phyloP scores from a whole-genome alignment of 805 yeast genomes.

The Jamesozyma hellenica region DNA sequence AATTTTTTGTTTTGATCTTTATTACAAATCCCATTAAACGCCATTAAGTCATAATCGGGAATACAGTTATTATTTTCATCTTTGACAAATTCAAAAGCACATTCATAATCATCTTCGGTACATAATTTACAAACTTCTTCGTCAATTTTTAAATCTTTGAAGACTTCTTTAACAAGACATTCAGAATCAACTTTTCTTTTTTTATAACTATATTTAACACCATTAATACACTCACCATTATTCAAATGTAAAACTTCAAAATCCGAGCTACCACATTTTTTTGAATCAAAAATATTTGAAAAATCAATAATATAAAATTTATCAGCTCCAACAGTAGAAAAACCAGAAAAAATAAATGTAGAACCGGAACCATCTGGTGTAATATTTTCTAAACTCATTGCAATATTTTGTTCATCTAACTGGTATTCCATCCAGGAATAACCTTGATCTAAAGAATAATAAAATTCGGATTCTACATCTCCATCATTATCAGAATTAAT shows the following conservation, averaged over 20 bases:
- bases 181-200: slow-evolving; percentile 57
- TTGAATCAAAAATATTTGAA: slow-evolving; percentile 39
- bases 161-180: slow-evolving; percentile 39
- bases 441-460: slow-evolving; percentile 68
- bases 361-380: slow-evolving; percentile 63
- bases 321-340: slow-evolving; percentile 8
- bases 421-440: slow-evolving; percentile 45
- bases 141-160: slow-evolving; percentile 30
- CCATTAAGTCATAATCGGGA: slow-evolving; percentile 22
- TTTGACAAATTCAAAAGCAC: slow-evolving; percentile 43
- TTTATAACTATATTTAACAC: slow-evolving; percentile 51
- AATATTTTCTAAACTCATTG: slow-evolving; percentile 37
- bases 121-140: slow-evolving; percentile 55
- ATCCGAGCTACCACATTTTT: slow-evolving; percentile 40
- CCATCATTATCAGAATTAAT: slow-evolving; percentile 28
- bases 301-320: slow-evolving; percentile 40
- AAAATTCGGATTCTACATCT: slow-evolving; percentile 29
- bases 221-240: slow-evolving; percentile 46
- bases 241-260: slow-evolving; percentile 49
- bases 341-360: slow-evolving; percentile 36
- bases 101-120: slow-evolving; percentile 57
- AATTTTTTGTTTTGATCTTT: slow-evolving; percentile 7
- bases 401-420: slow-evolving; percentile 36
- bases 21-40: slow-evolving; percentile 15
- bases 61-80: slow-evolving; percentile 39